phyloP scores from a whole-genome alignment of 2,329 filamentous ascomycete species.

The Cytospora leucostoma region DNA sequence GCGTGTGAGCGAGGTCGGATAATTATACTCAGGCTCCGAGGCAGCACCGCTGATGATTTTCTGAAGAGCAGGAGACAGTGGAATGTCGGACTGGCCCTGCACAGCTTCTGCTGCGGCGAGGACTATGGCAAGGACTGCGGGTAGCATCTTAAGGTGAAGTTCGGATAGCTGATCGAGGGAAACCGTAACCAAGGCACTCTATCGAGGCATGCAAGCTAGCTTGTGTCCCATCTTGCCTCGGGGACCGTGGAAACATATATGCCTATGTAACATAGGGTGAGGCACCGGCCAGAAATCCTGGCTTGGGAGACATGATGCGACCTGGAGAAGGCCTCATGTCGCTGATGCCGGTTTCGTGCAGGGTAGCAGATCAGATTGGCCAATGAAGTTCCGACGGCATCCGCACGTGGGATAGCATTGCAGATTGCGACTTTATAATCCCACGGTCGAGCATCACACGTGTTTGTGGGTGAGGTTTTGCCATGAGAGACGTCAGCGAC shows the following conservation, averaged over 20 bases:
- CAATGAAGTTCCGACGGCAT: slow-evolving; percentile 22
- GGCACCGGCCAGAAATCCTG: background rate
- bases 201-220: background rate
- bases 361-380: slow-evolving; percentile 6
- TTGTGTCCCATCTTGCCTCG: slow-evolving; percentile 5
- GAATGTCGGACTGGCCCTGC: slow-evolving; percentile 21
- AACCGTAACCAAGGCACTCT: background rate
- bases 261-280: background rate
- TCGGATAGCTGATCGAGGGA: background rate
- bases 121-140: background rate
- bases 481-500: background rate
- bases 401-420: slow-evolving; percentile 13
- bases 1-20: slow-evolving; percentile 55
- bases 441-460: background rate
- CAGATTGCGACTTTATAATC: background rate
- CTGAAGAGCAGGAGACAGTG: slow-evolving; percentile 22
- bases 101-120: slow-evolving; percentile 3
- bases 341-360: slow-evolving; percentile 3
- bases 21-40: slow-evolving; percentile 40
- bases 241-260: background rate
- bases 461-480: background rate
- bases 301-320: background rate
- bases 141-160: slow-evolving; percentile 12
- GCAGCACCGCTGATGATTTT: slow-evolving; percentile 20
- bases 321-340: background rate